Conservation (phyloP, 1,284 basidiomycete genomes). For the Volvariella surrecta region DNA sequence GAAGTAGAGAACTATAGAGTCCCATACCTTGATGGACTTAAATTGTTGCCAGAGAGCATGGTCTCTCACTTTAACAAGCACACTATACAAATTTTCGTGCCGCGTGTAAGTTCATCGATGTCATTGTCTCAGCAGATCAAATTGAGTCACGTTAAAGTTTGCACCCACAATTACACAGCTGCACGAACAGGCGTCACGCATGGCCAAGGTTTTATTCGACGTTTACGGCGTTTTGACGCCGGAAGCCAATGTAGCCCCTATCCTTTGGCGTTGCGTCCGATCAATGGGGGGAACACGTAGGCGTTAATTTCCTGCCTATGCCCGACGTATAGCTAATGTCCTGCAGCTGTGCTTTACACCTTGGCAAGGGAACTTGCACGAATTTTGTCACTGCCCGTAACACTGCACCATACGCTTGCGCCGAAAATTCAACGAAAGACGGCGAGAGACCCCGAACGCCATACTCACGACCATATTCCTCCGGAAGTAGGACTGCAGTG, state of each 20-base stretch:
- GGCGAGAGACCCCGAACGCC: conserved; percentile 32
- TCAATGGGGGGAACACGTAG: conserved; percentile 70
- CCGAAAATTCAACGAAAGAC: conserved; percentile 28
- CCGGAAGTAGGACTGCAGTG: conserved; percentile 71
- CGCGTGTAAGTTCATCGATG: conserved; percentile 40
- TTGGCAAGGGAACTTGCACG: conserved; percentile 50
- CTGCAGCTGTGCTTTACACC: conserved; percentile 51
- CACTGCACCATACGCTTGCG: conserved; percentile 47
- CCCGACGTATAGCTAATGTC: conserved; percentile 4
- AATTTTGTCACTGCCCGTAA: conserved; percentile 52
- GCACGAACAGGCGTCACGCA: conserved; percentile 52
- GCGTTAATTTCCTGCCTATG: conserved; percentile 23
- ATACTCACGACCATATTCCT: conserved; percentile 55
- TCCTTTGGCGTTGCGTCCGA: conserved; percentile 75
- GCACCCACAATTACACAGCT: conserved; percentile 51
- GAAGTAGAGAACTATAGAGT: conserved; percentile 67
- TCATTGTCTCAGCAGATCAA: conserved; percentile 4
- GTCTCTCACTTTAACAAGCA: conserved; percentile 63
- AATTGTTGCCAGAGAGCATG: conserved; percentile 59
- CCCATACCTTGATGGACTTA: conserved; percentile 75
- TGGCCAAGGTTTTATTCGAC: conserved; percentile 48
- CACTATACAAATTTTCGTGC: conserved; percentile 55
- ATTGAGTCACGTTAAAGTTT: conserved; percentile 10
- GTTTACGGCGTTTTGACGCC: conserved; percentile 62
- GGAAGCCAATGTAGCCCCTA: conserved; percentile 69